Percentiles rank a stretch among this genome's conserved stretches.
Evolutionary conservation across 352 stramenopile species (phyloP).

Genomic region (Globisporangium paroecandrum): DNA sequence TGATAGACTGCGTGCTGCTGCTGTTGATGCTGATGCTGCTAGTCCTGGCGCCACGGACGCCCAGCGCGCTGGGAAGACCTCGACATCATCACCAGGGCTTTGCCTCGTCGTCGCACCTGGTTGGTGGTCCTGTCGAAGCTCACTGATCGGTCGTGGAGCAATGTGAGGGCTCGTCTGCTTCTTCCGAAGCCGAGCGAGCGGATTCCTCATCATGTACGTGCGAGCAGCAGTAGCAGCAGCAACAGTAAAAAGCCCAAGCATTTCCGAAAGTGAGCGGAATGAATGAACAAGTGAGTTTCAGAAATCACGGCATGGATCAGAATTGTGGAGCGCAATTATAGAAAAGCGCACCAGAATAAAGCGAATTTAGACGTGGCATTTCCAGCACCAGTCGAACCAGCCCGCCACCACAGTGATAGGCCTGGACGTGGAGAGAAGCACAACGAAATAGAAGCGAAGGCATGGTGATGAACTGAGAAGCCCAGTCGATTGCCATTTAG

Average conservation of each 20-base stretch:
- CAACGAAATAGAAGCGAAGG: too few relatives aligned
- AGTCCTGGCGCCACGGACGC: background rate
- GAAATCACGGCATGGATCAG: background rate
- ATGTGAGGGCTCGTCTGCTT: background rate
- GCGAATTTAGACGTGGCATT: background rate
- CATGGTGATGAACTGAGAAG: too few relatives aligned
- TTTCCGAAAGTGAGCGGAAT: background rate
- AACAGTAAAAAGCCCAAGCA: background rate
- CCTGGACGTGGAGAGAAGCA: too few relatives aligned
- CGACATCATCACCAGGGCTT: background rate
- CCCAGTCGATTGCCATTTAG: too few relatives aligned
- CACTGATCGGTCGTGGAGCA: background rate
- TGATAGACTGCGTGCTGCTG: background rate
- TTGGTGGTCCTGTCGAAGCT: too few relatives aligned
- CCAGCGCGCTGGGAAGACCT: background rate
- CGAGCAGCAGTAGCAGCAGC: background rate
- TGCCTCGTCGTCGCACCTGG: too few relatives aligned
- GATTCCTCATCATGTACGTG: background rate
- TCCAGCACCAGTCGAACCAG: too few relatives aligned
- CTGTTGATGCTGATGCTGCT: background rate
- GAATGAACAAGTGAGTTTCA: background rate
- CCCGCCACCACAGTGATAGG: too few relatives aligned
- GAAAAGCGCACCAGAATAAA: background rate
- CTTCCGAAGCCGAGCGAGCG: background rate
- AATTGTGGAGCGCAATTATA: background rate